A percentile compares a stretch with the other conserved stretches of the same genome.
Evolutionary conservation across 2,329 filamentous ascomycete genomes (phyloP).

Genomic region (Venturia asperata): DNA sequence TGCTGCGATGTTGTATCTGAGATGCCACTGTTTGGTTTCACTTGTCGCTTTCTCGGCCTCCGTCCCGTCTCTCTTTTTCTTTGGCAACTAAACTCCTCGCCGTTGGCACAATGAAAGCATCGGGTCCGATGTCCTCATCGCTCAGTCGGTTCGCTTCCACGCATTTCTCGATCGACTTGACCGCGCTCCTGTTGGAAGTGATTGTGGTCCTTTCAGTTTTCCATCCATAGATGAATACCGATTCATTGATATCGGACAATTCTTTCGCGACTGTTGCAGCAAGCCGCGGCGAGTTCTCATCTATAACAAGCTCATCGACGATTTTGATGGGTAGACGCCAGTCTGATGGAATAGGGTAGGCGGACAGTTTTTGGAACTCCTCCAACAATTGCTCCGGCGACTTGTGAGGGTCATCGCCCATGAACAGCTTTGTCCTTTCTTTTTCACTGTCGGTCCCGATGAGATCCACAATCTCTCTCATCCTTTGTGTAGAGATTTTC

Average conservation of each 20-base stretch:
- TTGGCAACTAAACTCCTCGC: conserved; percentile 62
- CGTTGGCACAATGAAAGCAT: conserved; percentile 58
- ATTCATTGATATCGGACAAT: conserved; percentile 56
- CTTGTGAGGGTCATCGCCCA: conserved; percentile 40
- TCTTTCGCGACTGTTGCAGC: conserved; percentile 42
- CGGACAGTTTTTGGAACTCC: conserved; percentile 40
- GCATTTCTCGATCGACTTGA: conserved; percentile 55
- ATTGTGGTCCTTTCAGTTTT: conserved; percentile 55
- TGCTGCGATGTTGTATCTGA: background rate
- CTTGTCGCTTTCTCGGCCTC: background rate
- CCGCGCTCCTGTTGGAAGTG: conserved; percentile 62
- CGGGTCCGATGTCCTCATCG: conserved; percentile 47
- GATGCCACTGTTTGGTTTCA: background rate
- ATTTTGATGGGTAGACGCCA: conserved; percentile 56
- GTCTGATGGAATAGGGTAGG: conserved; percentile 46
- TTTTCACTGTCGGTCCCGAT: conserved; percentile 39
- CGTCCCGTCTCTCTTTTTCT: conserved; percentile 39
- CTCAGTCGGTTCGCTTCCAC: conserved; percentile 41
- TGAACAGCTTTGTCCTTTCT: conserved; percentile 51
- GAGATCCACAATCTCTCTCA: conserved; percentile 41
- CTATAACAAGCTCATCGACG: conserved; percentile 38
- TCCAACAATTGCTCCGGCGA: conserved; percentile 25
- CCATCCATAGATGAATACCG: conserved; percentile 70
- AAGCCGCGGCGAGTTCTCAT: conserved; percentile 21
- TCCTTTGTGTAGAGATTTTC: conserved; percentile 55